Evolutionary conservation across 305 asterid species (phyloP).

Genomic region (Ilex paraguariensis): DNA sequence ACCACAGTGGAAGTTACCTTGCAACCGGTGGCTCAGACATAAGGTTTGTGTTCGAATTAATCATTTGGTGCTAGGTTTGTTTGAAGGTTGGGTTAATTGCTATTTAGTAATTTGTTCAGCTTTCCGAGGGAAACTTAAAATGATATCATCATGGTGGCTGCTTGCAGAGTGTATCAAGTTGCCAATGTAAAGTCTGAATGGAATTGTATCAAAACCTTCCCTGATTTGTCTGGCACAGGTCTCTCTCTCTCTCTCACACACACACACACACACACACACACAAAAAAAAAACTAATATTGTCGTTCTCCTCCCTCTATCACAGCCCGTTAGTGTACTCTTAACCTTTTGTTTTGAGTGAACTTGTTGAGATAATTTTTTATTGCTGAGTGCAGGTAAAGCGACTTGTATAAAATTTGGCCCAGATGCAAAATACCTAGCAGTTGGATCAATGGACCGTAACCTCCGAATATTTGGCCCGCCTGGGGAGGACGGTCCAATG

Average conservation of each 20-base stretch:
- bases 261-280: background rate
- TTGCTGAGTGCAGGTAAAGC: slow-evolving; percentile 55
- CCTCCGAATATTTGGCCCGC: slow-evolving; percentile 84
- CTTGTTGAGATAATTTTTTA: too few species aligned
- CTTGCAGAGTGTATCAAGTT: slow-evolving; percentile 76
- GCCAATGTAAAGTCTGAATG: slow-evolving; percentile 89
- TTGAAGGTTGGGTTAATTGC: too few species aligned
- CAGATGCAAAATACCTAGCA: slow-evolving; percentile 83
- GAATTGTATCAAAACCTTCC: slow-evolving; percentile 85
- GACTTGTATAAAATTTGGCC: slow-evolving; percentile 74
- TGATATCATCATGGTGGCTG: slow-evolving; percentile 2
- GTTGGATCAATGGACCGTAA: slow-evolving; percentile 96
- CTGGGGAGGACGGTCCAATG: slow-evolving; percentile 43
- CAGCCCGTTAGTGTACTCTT: background rate
- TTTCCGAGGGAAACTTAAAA: background rate
- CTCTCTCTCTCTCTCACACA: slow-evolving; percentile 11
- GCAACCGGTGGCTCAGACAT: slow-evolving; percentile 88
- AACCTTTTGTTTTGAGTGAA: too few species aligned
- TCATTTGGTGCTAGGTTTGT: too few species aligned
- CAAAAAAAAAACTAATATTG: background rate
- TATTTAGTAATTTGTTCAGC: too few species aligned
- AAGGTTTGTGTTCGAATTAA: slow-evolving; percentile 33
- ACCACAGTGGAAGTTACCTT: slow-evolving; percentile 93
- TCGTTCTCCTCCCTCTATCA: background rate
- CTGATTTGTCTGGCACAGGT: slow-evolving; percentile 99